phyloP scores from a whole-genome alignment of 345 rosid species.

The Camelina laxa region DNA sequence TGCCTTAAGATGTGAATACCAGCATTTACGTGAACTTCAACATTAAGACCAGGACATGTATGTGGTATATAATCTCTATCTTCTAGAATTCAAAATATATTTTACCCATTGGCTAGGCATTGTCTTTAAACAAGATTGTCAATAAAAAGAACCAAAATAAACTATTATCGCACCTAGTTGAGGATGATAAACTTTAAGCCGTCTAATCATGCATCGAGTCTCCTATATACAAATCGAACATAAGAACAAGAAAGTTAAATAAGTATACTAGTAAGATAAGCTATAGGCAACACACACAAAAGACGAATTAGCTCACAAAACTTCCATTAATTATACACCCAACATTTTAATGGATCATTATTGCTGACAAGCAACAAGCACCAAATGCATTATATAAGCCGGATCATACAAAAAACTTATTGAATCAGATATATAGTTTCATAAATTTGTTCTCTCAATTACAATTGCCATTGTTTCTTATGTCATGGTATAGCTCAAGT shows the following conservation, averaged over 20 bases:
- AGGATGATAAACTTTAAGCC: slow-evolving; percentile 44
- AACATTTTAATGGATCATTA: slow-evolving; percentile 13
- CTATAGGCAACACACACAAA: slow-evolving; percentile 7
- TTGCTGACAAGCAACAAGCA: background rate
- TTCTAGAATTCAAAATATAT: background rate
- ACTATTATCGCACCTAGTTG: slow-evolving; percentile 41
- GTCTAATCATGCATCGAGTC: slow-evolving; percentile 42
- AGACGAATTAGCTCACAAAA: background rate
- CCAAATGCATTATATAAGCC: slow-evolving; percentile 22
- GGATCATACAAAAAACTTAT: background rate
- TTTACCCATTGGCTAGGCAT: slow-evolving; percentile 8
- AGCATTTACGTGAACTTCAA: slow-evolving; percentile 20
- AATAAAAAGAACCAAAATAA: background rate
- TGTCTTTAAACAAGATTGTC: slow-evolving; percentile 21
- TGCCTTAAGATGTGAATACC: background rate
- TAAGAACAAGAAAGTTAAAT: slow-evolving; percentile 22
- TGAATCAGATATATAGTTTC: background rate
- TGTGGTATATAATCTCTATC: slow-evolving; percentile 12
- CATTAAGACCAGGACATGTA: background rate
- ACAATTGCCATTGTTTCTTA: background rate
- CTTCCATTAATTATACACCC: slow-evolving; percentile 9
- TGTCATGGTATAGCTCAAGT: background rate
- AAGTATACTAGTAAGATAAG: slow-evolving; percentile 32
- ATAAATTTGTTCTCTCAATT: slow-evolving; percentile 7
- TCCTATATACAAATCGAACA: slow-evolving; percentile 36